Evolutionary conservation across 768 basidiomycete species (phyloP).

Genomic region (Leucocoprinus sp.): DNA sequence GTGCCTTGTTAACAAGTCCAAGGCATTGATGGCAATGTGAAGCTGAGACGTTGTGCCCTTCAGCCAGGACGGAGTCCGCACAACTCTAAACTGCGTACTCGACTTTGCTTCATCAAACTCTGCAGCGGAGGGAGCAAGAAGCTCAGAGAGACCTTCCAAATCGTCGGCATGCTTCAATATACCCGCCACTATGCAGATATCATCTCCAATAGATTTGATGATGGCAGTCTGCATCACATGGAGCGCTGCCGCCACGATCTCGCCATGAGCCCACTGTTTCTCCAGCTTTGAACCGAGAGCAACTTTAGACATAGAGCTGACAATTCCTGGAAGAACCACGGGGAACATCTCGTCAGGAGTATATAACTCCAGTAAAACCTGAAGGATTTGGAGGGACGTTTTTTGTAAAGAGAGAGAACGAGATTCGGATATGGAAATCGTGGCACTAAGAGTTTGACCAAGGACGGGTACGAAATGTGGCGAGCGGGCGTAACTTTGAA

Average conservation of each 20-base stretch:
- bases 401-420: constrained; percentile 53
- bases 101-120: constrained; percentile 12
- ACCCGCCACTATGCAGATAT: constrained; percentile 55
- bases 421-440: constrained; percentile 55
- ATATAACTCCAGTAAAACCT: constrained; percentile 46
- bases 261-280: constrained; percentile 70
- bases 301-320: constrained; percentile 70
- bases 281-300: constrained; percentile 44
- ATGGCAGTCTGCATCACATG: constrained; percentile 47
- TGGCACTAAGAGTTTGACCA: constrained; percentile 72
- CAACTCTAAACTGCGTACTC: constrained; percentile 37
- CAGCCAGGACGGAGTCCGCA: constrained; percentile 71
- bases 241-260: constrained; percentile 52
- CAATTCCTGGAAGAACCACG: constrained; percentile 75
- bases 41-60: constrained; percentile 76
- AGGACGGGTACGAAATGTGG: constrained; percentile 62
- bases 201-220: constrained; percentile 56
- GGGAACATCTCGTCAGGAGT: constrained; percentile 47
- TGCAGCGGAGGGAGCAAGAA: constrained; percentile 18
- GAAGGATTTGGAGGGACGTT: constrained; percentile 50
- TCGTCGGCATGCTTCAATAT: constrained; percentile 44
- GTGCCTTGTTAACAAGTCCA: constrained; percentile 66
- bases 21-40: constrained; percentile 69
- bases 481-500: constrained; percentile 38
- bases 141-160: constrained; percentile 53